A percentile compares a stretch with the other conserved stretches of the same genome.
phyloP scores from a whole-genome alignment of 352 stramenopile species.

The Pythium brachiatum region DNA sequence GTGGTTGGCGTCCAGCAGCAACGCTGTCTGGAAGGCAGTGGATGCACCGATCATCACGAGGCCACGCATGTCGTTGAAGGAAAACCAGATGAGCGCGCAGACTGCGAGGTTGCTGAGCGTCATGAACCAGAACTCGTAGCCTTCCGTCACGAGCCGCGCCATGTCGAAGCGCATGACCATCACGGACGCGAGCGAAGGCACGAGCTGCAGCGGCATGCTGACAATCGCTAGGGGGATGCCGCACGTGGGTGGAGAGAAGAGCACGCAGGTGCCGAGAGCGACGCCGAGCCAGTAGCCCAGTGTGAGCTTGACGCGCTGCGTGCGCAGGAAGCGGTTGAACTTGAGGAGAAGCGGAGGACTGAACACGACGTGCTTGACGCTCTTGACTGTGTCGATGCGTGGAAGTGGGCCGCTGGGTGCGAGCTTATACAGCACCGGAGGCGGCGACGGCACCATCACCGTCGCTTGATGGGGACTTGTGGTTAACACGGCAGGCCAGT shows the following conservation, averaged over 20 bases:
- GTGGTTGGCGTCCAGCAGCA: slow-evolving; percentile 23
- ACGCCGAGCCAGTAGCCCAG: slow-evolving; percentile 16
- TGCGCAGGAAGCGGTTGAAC: slow-evolving; percentile 12
- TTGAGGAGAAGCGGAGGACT: background rate
- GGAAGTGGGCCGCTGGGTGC: slow-evolving; percentile 7
- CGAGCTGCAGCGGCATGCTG: slow-evolving; percentile 23
- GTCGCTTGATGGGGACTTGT: no score
- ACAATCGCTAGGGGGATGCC: slow-evolving; percentile 5
- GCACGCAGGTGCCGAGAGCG: slow-evolving; percentile 1
- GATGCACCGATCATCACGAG: slow-evolving; percentile 13
- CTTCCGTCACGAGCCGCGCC: slow-evolving; percentile 1
- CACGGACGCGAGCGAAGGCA: slow-evolving; percentile 12
- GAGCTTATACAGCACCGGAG: slow-evolving; percentile 3
- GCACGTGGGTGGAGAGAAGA: slow-evolving; percentile 11
- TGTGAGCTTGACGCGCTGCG: background rate
- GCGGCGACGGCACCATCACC: background rate
- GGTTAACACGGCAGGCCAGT: no score
- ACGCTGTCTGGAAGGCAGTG: slow-evolving; percentile 15
- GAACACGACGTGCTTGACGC: slow-evolving; percentile 16
- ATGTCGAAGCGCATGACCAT: slow-evolving; percentile 18
- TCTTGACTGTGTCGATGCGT: slow-evolving; percentile 11
- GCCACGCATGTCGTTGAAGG: slow-evolving; percentile 10
- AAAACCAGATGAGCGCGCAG: slow-evolving; percentile 16
- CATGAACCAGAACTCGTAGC: slow-evolving; percentile 28
- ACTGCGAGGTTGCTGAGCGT: slow-evolving; percentile 17